Evolutionary conservation across 306 rosid genomes (phyloP), one percentile per base, ranked within the genome.

Genomic region (Trichosanthes truncata): DNA sequence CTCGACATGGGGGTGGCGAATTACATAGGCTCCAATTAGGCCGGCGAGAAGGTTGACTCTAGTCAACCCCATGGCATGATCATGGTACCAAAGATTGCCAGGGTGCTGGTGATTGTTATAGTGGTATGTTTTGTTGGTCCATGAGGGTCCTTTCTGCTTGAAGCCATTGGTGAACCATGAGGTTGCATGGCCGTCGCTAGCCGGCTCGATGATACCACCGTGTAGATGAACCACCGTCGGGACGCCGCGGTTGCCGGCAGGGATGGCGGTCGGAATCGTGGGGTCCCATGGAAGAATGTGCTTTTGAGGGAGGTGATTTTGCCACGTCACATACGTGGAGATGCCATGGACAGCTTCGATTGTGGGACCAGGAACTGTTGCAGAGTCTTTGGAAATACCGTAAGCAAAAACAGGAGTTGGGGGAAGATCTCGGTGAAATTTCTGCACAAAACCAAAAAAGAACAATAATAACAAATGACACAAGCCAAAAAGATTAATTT

Each of bases 261-360:
- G 84, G 0, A 77, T 1, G 3, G 98, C 91, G 0, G 89, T 87
- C 2, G 98, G 95, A 68, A 93, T 90, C 0, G 97, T 87, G 26
- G 92, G 93, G 53, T 93, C 98, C 89, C 90, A 93, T 3, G 95
- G 95, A 9, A 93, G 95, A 35, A 93, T 93, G 88, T 93, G 95
- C 1, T 87, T 78, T 36, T 84, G 33, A 79, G 92, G 95, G 81
- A 93, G 96, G 56, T 83, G 84, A 84, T 93, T 93, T 69, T 26
- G 74, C 98, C 98, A 93, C 86, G 40, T 89, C 87, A 93, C 94
- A 1, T 41, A 72, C 9, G 97, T 86, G 9, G 73, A 69, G 14
- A 90, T 69, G 1, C 93, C 88, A 0, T 86, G 78, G 13, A 84
- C 73, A 55, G 97, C 88, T 81, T 91, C 95, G 21, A 93, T 91